Percentiles rank a stretch among this genome's conserved stretches.
Conservation (phyloP, 2,329 filamentous ascomycete genomes). For the Fusarium continuum region DNA sequence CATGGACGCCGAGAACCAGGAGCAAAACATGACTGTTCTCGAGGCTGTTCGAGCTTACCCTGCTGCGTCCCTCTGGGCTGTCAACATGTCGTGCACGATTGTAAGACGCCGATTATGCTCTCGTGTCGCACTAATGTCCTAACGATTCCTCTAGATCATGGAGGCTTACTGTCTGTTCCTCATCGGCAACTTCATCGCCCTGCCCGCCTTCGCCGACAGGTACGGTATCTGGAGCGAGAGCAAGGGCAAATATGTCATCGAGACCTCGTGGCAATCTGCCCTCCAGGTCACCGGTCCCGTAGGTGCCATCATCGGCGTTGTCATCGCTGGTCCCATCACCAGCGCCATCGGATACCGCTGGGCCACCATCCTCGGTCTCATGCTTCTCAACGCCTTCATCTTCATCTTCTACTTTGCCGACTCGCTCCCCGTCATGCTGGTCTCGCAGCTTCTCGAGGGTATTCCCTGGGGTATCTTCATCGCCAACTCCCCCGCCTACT, state of each 20-base stretch:
- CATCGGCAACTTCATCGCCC: slow-evolving; percentile 57
- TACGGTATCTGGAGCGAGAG: slow-evolving; percentile 48
- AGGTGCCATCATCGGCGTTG: slow-evolving; percentile 50
- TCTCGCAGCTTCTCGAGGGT: slow-evolving; percentile 66
- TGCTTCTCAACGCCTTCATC: slow-evolving; percentile 51
- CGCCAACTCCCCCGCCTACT: slow-evolving; percentile 69
- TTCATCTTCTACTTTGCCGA: slow-evolving; percentile 64
- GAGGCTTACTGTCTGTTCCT: slow-evolving; percentile 61
- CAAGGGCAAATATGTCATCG: slow-evolving; percentile 46
- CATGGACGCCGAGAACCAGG: slow-evolving; percentile 51
- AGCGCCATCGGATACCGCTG: slow-evolving; percentile 50
- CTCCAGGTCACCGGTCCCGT: slow-evolving; percentile 48
- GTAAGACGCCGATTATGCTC: slow-evolving; percentile 44
- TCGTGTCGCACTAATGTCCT: not conserved
- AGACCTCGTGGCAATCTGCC: slow-evolving; percentile 54
- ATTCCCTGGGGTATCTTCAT: slow-evolving; percentile 71
- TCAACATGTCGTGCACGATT: slow-evolving; percentile 61
- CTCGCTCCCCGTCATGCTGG: slow-evolving; percentile 55
- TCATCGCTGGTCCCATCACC: slow-evolving; percentile 51
- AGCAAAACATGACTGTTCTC: slow-evolving; percentile 54
- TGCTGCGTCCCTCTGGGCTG: slow-evolving; percentile 58
- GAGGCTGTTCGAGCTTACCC: slow-evolving; percentile 52
- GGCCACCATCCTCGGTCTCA: slow-evolving; percentile 50
- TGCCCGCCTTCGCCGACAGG: slow-evolving; percentile 48
- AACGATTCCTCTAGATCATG: slow-evolving; percentile 53